A percentile compares a stretch with the other conserved stretches of the same genome.
phyloP scores from a whole-genome alignment of 1,284 basidiomycete genomes.

The Ganoderma lingzhi region DNA sequence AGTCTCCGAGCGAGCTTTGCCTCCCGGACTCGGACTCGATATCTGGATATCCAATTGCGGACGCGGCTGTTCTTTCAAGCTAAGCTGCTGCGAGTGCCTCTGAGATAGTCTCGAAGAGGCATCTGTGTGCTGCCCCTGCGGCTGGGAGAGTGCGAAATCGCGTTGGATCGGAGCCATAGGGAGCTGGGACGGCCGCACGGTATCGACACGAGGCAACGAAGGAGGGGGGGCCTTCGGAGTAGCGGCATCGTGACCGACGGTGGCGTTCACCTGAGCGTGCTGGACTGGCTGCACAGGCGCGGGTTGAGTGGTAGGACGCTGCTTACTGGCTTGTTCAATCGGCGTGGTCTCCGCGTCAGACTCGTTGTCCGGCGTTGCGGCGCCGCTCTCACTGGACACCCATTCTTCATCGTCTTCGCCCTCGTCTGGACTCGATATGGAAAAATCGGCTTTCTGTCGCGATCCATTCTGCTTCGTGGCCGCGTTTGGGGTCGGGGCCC shows the following conservation, averaged over 20 bases:
- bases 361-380: conserved; percentile 64
- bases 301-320: conserved; percentile 25
- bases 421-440: conserved; percentile 57
- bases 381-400: conserved; percentile 79
- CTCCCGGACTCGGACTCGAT: conserved; percentile 39
- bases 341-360: conserved; percentile 52
- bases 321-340: conserved; percentile 33
- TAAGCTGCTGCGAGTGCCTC: background rate
- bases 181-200: conserved; percentile 36
- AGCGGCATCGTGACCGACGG: conserved; percentile 37
- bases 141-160: conserved; percentile 28
- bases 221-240: conserved; percentile 46
- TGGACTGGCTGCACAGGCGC: conserved; percentile 19
- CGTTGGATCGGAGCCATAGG: conserved; percentile 34
- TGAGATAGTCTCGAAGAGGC: conserved; percentile 21
- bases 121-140: conserved; percentile 19
- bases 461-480: conserved; percentile 40
- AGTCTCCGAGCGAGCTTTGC: conserved; percentile 50
- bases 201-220: conserved; percentile 45
- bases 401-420: conserved; percentile 75
- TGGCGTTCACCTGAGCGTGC: conserved; percentile 32
- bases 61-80: conserved; percentile 30
- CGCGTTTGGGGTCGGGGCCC: conserved; percentile 44
- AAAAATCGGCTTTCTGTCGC: conserved; percentile 64
- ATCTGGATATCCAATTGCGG: conserved; percentile 35